These are phyloP conservation scores for Candida stauntonica DNA, from an alignment of 805 yeast genomes.

Conservation along the genomic window DNA sequence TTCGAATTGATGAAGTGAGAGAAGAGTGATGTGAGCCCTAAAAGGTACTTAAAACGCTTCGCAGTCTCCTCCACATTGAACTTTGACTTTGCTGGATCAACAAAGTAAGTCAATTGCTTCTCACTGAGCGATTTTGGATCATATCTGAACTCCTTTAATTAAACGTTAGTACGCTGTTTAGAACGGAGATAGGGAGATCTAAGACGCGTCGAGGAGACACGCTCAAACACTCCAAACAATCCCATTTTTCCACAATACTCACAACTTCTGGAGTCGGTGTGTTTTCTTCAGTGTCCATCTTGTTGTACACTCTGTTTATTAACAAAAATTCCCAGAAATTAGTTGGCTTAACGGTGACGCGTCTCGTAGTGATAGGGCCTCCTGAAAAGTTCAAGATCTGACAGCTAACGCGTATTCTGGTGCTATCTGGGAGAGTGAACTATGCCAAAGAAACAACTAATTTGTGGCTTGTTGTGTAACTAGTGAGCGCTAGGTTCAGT, in stretches of 20 bases:
- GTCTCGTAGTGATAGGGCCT: no score
- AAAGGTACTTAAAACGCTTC: conserved; percentile 59
- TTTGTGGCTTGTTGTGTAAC: no score
- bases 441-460: no score
- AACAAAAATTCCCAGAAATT: background rate
- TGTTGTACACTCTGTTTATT: background rate
- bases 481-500: no score
- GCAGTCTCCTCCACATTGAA: conserved; percentile 58
- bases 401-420: no score
- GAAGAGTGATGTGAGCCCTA: conserved; percentile 63
- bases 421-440: no score
- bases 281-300: background rate
- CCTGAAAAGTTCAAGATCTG: no score
- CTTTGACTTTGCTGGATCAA: conserved; percentile 30
- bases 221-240: background rate
- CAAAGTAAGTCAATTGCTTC: conserved; percentile 30
- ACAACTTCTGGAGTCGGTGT: background rate
- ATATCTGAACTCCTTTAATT: conserved; percentile 3
- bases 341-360: no score
- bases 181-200: no score
- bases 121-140: conserved; percentile 9
- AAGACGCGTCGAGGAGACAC: background rate
- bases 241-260: background rate
- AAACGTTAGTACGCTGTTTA: conserved; percentile 1
- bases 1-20: conserved; percentile 63